A percentile compares a stretch with the other conserved stretches of the same genome.
phyloP scores from a whole-genome alignment of 192 early-diverging fungal species.

The Kappamyces sp. region DNA sequence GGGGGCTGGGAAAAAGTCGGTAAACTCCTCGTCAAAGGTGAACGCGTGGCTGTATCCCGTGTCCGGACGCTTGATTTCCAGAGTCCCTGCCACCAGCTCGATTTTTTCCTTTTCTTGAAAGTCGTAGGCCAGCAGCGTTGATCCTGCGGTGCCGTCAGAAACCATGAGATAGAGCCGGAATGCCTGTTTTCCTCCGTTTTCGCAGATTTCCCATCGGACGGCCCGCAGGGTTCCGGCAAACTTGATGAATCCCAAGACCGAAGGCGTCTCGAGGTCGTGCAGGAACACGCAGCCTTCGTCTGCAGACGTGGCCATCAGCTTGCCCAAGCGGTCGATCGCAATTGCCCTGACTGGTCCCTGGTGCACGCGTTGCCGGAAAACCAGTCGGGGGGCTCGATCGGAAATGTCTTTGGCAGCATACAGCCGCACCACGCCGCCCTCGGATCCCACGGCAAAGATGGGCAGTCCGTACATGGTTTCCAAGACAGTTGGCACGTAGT shows the following conservation, averaged over 20 bases:
- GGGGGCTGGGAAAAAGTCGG: conserved; percentile 30
- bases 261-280: conserved; percentile 13
- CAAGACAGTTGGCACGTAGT: conserved; percentile 6
- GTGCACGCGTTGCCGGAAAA: conserved; percentile 25
- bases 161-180: neutral
- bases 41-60: conserved; percentile 25
- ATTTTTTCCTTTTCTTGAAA: neutral
- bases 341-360: conserved; percentile 21
- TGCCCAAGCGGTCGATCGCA: conserved; percentile 35
- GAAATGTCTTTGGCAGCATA: conserved; percentile 19
- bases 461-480: conserved; percentile 19
- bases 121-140: neutral
- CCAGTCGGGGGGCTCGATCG: conserved; percentile 17
- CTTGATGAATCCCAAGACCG: conserved; percentile 25
- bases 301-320: conserved; percentile 25
- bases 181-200: conserved; percentile 19
- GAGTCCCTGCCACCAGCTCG: neutral
- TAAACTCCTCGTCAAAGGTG: conserved; percentile 22
- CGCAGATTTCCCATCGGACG: conserved; percentile 35
- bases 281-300: conserved; percentile 19
- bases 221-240: conserved; percentile 6
- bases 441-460: conserved; percentile 31
- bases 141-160: neutral
- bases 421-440: conserved; percentile 29
- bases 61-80: neutral